Evolutionary conservation across 345 rosid genomes (phyloP).

Genomic region (Salix udensis): DNA sequence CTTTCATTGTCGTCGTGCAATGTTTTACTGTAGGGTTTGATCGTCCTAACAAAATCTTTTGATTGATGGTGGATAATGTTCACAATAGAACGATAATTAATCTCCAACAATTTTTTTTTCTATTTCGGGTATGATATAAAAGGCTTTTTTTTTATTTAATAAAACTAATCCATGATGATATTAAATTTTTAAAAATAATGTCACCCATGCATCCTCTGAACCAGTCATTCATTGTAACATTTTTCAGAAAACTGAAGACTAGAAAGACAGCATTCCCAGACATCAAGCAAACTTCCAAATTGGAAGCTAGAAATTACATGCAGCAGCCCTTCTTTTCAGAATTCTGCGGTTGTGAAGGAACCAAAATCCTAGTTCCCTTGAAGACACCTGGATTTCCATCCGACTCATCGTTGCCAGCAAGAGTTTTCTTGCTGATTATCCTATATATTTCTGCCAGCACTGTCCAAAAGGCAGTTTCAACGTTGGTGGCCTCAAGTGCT

Average conservation of each 20-base stretch:
- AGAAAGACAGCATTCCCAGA: background rate
- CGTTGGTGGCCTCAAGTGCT: constrained; percentile 75
- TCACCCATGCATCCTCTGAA: too few relatives aligned
- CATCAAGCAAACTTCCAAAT: background rate
- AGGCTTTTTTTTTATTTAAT: too few relatives aligned
- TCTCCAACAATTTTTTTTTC: too few relatives aligned
- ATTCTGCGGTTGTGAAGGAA: constrained; percentile 49
- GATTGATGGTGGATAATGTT: too few relatives aligned
- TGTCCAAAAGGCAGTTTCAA: constrained; percentile 68
- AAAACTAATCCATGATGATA: too few relatives aligned
- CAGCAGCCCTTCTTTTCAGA: constrained; percentile 52
- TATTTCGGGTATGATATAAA: too few relatives aligned
- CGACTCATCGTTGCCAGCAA: constrained; percentile 46
- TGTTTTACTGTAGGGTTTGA: too few relatives aligned
- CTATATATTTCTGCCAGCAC: constrained; percentile 66
- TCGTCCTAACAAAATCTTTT: too few relatives aligned
- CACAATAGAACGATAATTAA: too few relatives aligned
- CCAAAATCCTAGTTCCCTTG: constrained; percentile 66
- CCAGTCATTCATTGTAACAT: background rate
- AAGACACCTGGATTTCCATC: constrained; percentile 48
- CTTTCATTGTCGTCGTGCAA: too few relatives aligned
- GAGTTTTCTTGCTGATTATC: constrained; percentile 68
- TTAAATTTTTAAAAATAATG: too few relatives aligned
- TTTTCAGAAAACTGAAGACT: background rate
- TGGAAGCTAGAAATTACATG: constrained; percentile 27